Base-by-base conservation (phyloP, 345 rosid species). In the Camelina hispida region DNA sequence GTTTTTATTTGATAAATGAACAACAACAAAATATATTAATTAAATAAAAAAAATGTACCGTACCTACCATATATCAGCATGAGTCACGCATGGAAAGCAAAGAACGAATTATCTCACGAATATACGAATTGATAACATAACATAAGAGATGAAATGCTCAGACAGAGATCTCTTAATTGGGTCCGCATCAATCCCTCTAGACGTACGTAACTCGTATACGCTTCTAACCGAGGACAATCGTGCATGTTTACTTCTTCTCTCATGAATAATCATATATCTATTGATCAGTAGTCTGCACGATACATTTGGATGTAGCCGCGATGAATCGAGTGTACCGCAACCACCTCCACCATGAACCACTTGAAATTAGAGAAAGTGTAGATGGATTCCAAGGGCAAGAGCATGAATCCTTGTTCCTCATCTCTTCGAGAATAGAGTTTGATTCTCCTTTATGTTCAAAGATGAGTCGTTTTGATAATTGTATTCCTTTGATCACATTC, bases 291-390 rank as follows among this genome's bases (percentile, higher is more conserved):
- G 30, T 32, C 56, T 73, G 46, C 30, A 46, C 35, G 50, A 22
- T 46, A 22, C 78, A 56, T 46, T 44, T 65, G 37, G 25, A 91
- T 79, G 62, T 91, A 82, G 66, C 82, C 62, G 74, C 32, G 65
- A 69, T 62, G 61, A 52, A 85, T 66, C 15, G 85, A 80, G 62
- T 89, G 85, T 65, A 88, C 85, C 72, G 84, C 88, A 71, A 89
- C 93, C 97, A 93, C 83, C 77, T 93, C 98, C 73, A 86, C 94
- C 97, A 89, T 87, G 16, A 93, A 89, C 65, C 80, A 80, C 71
- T 82, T 78, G 80, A 89, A 85, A 80, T 89, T 95, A 12, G 35
- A 40, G 54, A 74, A 81, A 34, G 87, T 89, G 72, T 89, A 79
- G 62, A 73, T 69, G 10, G 98, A 86, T 64, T 88, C 95, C 89